Evolutionary conservation across 371 early-diverging fungal genomes (phyloP).

Genomic region (Mortierella sp.): DNA sequence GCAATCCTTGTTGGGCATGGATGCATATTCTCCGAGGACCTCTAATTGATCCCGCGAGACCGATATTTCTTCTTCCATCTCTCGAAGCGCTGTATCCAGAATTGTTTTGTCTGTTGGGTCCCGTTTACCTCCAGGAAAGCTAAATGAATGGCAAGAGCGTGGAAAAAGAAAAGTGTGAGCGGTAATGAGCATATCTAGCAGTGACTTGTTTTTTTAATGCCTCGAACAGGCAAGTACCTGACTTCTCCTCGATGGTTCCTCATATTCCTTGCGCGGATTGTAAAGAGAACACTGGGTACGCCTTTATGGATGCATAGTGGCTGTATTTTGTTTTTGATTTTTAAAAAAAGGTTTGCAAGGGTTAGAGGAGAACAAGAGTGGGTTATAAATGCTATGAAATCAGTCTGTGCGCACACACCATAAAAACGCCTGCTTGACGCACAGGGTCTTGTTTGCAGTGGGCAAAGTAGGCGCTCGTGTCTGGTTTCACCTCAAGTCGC

Average conservation of each 20-base stretch:
- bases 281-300: constrained; percentile 83
- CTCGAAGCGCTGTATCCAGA: constrained; percentile 82
- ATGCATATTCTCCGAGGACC: constrained; percentile 74
- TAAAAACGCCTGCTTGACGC: constrained; percentile 48
- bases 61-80: constrained; percentile 89
- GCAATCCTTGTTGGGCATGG: constrained; percentile 75
- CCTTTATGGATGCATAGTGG: constrained; percentile 78
- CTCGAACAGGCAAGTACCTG: constrained; percentile 51
- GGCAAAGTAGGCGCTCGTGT: constrained; percentile 33
- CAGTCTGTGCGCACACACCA: constrained; percentile 14
- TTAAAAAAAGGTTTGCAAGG: background rate
- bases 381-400: background rate
- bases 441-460: constrained; percentile 40
- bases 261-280: constrained; percentile 78
- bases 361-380: background rate
- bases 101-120: constrained; percentile 70
- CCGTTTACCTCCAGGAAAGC: constrained; percentile 85
- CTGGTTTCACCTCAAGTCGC: constrained; percentile 26
- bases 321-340: constrained; percentile 7
- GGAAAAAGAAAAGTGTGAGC: background rate
- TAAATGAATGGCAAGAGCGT: background rate
- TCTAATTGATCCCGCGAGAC: constrained; percentile 63
- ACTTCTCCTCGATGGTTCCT: constrained; percentile 86
- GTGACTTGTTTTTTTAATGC: background rate
- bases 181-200: background rate